A percentile compares a stretch with the other conserved stretches of the same genome.
These are phyloP conservation scores for Mortierella sp. DNA, from an alignment of 371 early-diverging fungal genomes.

Conservation along the genomic window DNA sequence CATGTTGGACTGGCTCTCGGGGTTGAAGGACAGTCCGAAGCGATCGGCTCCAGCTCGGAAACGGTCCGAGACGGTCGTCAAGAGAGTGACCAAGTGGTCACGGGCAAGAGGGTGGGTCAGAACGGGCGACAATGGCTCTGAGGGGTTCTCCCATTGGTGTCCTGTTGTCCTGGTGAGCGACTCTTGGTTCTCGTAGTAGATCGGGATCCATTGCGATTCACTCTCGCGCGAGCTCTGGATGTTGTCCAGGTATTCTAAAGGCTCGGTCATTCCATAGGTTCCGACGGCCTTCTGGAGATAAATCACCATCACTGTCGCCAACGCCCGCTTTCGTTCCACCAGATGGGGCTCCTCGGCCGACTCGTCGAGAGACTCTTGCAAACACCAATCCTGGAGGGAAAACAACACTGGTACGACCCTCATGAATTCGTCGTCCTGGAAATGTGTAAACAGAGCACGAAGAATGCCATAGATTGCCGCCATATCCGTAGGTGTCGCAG, in stretches of 20 bases:
- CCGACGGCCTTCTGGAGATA: constrained; percentile 52
- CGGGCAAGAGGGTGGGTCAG: constrained; percentile 53
- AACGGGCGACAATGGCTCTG: constrained; percentile 37
- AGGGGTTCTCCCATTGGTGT: constrained; percentile 40
- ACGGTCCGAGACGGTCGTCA: constrained; percentile 54
- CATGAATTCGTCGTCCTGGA: constrained; percentile 73
- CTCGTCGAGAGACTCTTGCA: constrained; percentile 12
- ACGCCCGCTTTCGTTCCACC: constrained; percentile 67
- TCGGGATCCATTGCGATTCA: constrained; percentile 49
- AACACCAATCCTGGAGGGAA: constrained; percentile 65
- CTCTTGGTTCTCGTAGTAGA: constrained; percentile 54
- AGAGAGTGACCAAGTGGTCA: constrained; percentile 47
- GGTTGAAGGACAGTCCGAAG: constrained; percentile 26
- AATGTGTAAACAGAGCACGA: constrained; percentile 65
- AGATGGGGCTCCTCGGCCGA: constrained; percentile 34
- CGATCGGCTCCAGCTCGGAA: constrained; percentile 53
- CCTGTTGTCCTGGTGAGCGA: constrained; percentile 28
- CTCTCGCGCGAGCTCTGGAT: constrained; percentile 48
- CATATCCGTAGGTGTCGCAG: constrained; percentile 71
- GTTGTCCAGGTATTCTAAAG: constrained; percentile 43
- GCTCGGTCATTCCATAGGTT: constrained; percentile 39
- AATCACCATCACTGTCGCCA: constrained; percentile 67
- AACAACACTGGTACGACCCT: constrained; percentile 75
- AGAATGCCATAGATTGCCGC: constrained; percentile 67
- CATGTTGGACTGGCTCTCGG: constrained; percentile 27